phyloP scores from a whole-genome alignment of 2,329 filamentous ascomycete species.

The Eutypa lata region DNA sequence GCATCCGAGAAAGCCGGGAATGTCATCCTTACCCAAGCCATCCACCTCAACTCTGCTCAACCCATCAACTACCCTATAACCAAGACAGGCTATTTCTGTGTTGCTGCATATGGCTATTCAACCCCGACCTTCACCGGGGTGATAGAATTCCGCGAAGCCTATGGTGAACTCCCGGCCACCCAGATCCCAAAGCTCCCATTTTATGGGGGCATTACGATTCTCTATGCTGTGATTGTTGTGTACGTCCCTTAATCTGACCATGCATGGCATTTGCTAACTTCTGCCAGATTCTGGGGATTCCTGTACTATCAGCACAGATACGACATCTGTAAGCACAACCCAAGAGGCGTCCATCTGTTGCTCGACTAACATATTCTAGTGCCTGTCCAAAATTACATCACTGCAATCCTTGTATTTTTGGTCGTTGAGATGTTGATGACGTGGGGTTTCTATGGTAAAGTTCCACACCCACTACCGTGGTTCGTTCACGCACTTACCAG shows the following conservation, averaged over 20 bases:
- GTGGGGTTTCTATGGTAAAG: conserved; percentile 89
- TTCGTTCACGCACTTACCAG: conserved; percentile 29
- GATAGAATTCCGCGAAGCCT: conserved; percentile 92
- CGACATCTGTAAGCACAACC: conserved; percentile 68
- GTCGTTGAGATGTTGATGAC: conserved; percentile 97
- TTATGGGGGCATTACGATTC: conserved; percentile 89
- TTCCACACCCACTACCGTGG: background rate
- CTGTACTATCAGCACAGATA: conserved; percentile 91
- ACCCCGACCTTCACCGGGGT: conserved; percentile 71
- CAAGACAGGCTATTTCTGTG: conserved; percentile 94
- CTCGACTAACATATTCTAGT: conserved; percentile 49
- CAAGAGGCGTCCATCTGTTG: background rate
- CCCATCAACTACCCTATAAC: conserved; percentile 79
- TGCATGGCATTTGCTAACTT: conserved; percentile 14
- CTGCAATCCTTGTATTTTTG: conserved; percentile 89
- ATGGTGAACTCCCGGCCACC: conserved; percentile 89
- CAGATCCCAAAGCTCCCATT: conserved; percentile 97
- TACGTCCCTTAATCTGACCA: conserved; percentile 36
- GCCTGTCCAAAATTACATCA: conserved; percentile 98
- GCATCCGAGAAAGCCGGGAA: conserved; percentile 68
- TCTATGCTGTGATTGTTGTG: conserved; percentile 82
- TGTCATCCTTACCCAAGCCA: conserved; percentile 72
- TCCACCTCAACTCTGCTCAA: conserved; percentile 74
- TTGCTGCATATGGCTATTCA: conserved; percentile 72
- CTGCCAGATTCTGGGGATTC: conserved; percentile 78